Evolutionary conservation across 2,329 filamentous ascomycete genomes (phyloP).

Genomic region (Pseudopithomyces chartarum): DNA sequence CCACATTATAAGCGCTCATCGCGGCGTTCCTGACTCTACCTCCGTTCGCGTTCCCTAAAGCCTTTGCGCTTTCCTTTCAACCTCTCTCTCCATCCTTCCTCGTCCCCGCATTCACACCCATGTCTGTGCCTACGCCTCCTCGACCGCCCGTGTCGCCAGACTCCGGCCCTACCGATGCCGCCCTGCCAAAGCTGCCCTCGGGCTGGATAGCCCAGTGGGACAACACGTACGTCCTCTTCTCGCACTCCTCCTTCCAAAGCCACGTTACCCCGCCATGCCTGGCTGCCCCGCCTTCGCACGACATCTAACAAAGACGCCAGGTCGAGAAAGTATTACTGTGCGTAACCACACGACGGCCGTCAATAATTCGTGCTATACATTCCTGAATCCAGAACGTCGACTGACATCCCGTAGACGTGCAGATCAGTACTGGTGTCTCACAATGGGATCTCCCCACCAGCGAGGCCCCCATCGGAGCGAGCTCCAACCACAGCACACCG

Average conservation of each 20-base stretch:
- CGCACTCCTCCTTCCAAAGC: not conserved
- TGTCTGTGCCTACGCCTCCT: constrained; percentile 44
- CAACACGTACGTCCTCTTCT: constrained; percentile 34
- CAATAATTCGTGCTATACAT: too few species aligned
- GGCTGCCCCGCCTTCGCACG: constrained; percentile 22
- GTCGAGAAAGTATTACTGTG: constrained; percentile 48
- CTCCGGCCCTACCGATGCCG: constrained; percentile 46
- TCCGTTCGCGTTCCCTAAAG: constrained; percentile 1
- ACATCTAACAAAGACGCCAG: constrained; percentile 30
- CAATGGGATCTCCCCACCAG: constrained; percentile 76
- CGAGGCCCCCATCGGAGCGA: constrained; percentile 64
- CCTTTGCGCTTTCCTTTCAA: not conserved
- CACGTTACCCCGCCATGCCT: constrained; percentile 3
- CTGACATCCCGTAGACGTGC: constrained; percentile 54
- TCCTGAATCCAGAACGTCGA: not conserved
- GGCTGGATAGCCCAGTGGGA: constrained; percentile 50
- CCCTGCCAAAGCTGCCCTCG: constrained; percentile 43
- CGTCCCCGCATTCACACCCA: constrained; percentile 19
- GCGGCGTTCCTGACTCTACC: constrained; percentile 13
- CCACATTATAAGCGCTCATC: constrained; percentile 28
- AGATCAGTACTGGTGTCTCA: constrained; percentile 72
- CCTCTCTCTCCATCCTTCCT: not conserved
- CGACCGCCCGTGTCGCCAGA: constrained; percentile 45
- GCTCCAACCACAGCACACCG: constrained; percentile 56
- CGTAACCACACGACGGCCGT: constrained; percentile 6